Evolutionary conservation across 2,329 filamentous ascomycete genomes (phyloP), one percentile per base, ranked within the genome.

Genomic region (Aureobasidium sp.): DNA sequence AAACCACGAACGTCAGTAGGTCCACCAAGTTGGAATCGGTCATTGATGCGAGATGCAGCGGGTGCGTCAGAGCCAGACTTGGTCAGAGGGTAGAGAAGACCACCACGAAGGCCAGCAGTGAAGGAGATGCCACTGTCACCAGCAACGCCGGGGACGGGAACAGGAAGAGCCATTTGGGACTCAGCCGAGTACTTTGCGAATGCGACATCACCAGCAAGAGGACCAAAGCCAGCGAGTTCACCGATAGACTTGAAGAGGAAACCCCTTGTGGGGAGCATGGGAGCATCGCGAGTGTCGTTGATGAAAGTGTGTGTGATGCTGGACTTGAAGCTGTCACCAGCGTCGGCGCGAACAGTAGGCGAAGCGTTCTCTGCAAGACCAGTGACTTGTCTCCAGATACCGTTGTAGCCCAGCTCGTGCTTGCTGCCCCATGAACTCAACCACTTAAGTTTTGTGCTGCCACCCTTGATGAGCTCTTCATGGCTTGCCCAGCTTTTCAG

Each of bases 1-100:
- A 99, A 99, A 1, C 94, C 94, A 61, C 94, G 89, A 15, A 99
- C 90, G 71, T 96, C 93, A 3, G 92, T 96, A 3, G 94, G 93
- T 0, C 94, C 94, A 47, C 94, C 94, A 36, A 99, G 88, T 70
- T 92, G 86, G 78, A 99, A 99, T 48, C 94, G 90, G 74, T 99
- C 94, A 72, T 95, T 97, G 70, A 97, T 83, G 34, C 90, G 86
- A 67, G 90, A 95, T 5, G 87, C 84, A 27, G 82, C 79, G 0
- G 87, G 82, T 24, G 78, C 77, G 53, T 78, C 78, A 20, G 75
- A 70, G 59, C 77, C 78, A 7, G 85, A 85, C 8, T 88, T 77
- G 1, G 89, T 82, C 17, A 99, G 79, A 1, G 94, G 94, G 72
- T 88, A 96, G 9, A 99, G 80, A 53, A 96, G 73, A 39, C 94